Evolutionary conservation across 768 basidiomycete species (phyloP).

Genomic region (Russula vinacea): DNA sequence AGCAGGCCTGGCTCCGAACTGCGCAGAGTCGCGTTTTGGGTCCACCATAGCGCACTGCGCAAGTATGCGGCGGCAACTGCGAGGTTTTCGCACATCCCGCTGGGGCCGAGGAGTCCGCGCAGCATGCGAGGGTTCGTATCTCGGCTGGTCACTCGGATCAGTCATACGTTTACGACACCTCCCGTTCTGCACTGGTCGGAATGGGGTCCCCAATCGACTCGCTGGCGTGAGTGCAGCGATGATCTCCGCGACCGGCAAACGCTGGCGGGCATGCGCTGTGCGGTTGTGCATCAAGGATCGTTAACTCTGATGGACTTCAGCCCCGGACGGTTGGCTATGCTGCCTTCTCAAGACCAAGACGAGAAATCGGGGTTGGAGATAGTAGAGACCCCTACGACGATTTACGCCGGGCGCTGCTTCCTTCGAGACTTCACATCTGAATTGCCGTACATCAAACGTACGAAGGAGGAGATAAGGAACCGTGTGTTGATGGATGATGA

Average conservation of each 20-base stretch:
- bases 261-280: constrained; percentile 25
- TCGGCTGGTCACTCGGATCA: constrained; percentile 6
- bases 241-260: constrained; percentile 23
- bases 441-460: constrained; percentile 15
- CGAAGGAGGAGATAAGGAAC: constrained; percentile 7
- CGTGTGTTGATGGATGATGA: constrained; percentile 26
- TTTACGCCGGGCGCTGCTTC: constrained; percentile 16
- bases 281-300: constrained; percentile 12
- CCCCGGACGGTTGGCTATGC: constrained; percentile 17
- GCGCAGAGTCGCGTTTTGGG: constrained; percentile 22
- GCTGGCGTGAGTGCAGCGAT: constrained; percentile 17
- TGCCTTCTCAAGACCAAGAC: background rate
- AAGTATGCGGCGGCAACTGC: constrained; percentile 8
- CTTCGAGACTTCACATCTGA: constrained; percentile 13
- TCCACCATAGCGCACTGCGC: constrained; percentile 12
- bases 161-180: background rate
- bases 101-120: background rate
- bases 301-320: constrained; percentile 25
- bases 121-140: constrained; percentile 3
- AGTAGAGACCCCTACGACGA: background rate
- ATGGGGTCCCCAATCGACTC: constrained; percentile 24
- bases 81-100: background rate
- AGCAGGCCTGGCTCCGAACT: constrained; percentile 3
- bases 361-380: background rate
- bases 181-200: constrained; percentile 18